These are phyloP conservation scores for Yamadazyma mexicana DNA, from an alignment of 1,139 yeast species.

Conservation along the genomic window DNA sequence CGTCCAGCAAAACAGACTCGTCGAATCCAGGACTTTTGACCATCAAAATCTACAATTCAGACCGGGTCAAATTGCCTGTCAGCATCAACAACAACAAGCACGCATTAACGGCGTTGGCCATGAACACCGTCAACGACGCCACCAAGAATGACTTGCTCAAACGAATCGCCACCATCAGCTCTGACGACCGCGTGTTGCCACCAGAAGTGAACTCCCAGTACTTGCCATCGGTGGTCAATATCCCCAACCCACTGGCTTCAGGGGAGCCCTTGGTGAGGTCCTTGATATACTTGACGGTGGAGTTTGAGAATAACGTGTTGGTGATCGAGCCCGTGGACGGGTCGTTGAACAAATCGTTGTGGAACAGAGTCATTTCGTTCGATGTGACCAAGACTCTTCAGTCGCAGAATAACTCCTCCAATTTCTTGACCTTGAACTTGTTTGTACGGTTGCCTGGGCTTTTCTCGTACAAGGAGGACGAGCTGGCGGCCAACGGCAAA, in stretches of 20 bases:
- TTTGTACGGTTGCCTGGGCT: slow-evolving; percentile 76
- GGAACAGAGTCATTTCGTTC: slow-evolving; percentile 88
- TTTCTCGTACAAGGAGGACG: slow-evolving; percentile 43
- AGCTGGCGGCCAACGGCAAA: slow-evolving; percentile 1
- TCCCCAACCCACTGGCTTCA: slow-evolving; percentile 41
- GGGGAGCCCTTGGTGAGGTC: slow-evolving; percentile 52
- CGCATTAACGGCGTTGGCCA: slow-evolving; percentile 52
- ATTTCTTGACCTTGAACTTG: slow-evolving; percentile 64
- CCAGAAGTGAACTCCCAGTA: slow-evolving; percentile 40
- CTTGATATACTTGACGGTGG: slow-evolving; percentile 66
- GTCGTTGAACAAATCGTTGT: slow-evolving; percentile 51
- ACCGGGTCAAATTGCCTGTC: slow-evolving; percentile 63
- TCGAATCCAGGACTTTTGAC: slow-evolving; percentile 66
- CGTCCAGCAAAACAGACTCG: slow-evolving; percentile 7
- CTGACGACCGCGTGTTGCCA: slow-evolving; percentile 28
- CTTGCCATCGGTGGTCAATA: slow-evolving; percentile 67
- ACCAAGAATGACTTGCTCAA: slow-evolving; percentile 39
- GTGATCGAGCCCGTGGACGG: slow-evolving; percentile 82
- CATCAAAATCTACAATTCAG: slow-evolving; percentile 65
- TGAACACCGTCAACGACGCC: slow-evolving; percentile 41
- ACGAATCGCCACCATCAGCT: slow-evolving; percentile 26
- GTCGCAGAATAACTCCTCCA: slow-evolving; percentile 20
- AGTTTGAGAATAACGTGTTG: slow-evolving; percentile 79
- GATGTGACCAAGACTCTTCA: slow-evolving; percentile 70
- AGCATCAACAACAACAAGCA: slow-evolving; percentile 53